Conservation (phyloP, 169 alveolate species). For the Fabrea salina region DNA sequence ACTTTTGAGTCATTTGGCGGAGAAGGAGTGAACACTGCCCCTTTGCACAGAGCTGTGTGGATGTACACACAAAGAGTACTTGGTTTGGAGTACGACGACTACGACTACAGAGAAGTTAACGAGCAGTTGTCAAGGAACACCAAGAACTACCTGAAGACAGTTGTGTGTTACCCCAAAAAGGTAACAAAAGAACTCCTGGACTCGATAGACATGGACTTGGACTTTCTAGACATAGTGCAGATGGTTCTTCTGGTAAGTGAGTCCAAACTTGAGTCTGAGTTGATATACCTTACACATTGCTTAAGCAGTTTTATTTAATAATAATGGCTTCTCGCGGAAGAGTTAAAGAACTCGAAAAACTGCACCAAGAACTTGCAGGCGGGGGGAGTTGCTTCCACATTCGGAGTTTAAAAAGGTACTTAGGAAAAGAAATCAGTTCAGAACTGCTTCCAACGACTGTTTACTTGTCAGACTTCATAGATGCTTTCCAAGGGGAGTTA, state of each 20-base stretch:
- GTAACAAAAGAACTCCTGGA: conserved; percentile 1
- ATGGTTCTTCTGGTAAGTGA: conserved; percentile 3
- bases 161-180: conserved; percentile 2
- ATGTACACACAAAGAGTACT: conserved; percentile 20
- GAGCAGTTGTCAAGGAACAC: not conserved
- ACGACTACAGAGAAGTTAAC: conserved; percentile 20
- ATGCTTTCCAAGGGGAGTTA: conserved; percentile 15
- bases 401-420: not conserved
- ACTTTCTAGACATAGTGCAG: not conserved
- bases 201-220: not conserved
- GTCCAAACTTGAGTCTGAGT: conserved; percentile 14
- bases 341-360: conserved; percentile 11
- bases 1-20: conserved; percentile 3
- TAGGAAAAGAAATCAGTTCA: not conserved
- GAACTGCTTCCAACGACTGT: conserved; percentile 34
- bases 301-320: too few relatives aligned
- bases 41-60: conserved; percentile 27
- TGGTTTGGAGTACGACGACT: conserved; percentile 30
- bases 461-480: not conserved
- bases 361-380: not conserved
- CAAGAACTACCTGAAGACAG: conserved; percentile 12
- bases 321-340: conserved; percentile 16
- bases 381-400: not conserved
- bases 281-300: too few relatives aligned
- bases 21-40: not conserved